These are phyloP conservation scores for Mortierella sp. DNA, from an alignment of 371 early-diverging fungal species.

Conservation along the genomic window DNA sequence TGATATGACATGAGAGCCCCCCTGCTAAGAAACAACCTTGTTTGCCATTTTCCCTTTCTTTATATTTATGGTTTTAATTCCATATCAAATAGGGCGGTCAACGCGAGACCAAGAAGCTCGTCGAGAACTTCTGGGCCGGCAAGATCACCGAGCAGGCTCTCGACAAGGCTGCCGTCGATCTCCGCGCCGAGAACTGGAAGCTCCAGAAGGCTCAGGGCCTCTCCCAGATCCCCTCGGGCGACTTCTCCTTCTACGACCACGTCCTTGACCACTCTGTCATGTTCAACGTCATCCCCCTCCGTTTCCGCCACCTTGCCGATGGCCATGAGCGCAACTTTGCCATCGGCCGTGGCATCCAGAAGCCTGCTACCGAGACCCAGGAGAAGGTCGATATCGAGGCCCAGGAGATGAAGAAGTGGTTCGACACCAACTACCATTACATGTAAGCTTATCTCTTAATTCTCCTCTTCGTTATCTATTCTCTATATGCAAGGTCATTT, in stretches of 20 bases:
- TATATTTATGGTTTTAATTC: background rate
- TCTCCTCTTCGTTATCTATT: background rate
- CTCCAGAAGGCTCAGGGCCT: conserved; percentile 87
- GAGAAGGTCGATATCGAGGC: conserved; percentile 91
- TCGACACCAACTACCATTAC: conserved; percentile 96
- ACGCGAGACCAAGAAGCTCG: conserved; percentile 91
- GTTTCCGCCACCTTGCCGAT: conserved; percentile 73
- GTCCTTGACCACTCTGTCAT: conserved; percentile 90
- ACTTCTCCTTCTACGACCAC: conserved; percentile 97
- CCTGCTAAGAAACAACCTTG: no score
- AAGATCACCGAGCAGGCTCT: conserved; percentile 86
- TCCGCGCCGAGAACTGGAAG: conserved; percentile 93
- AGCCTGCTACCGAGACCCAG: conserved; percentile 70
- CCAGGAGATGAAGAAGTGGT: conserved; percentile 97
- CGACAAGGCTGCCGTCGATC: conserved; percentile 76
- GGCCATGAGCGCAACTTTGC: conserved; percentile 94
- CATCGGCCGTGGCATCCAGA: conserved; percentile 96
- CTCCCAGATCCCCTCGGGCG: conserved; percentile 91
- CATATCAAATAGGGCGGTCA: conserved; percentile 72
- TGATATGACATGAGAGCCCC: background rate
- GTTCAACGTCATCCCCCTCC: conserved; percentile 83
- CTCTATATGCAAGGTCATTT: background rate
- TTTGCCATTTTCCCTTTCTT: background rate
- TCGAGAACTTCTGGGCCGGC: conserved; percentile 94
- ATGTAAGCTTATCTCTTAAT: conserved; percentile 17